phyloP scores from a whole-genome alignment of 108 stramenopile genomes.

The Phaeodactylum tricornutum region DNA sequence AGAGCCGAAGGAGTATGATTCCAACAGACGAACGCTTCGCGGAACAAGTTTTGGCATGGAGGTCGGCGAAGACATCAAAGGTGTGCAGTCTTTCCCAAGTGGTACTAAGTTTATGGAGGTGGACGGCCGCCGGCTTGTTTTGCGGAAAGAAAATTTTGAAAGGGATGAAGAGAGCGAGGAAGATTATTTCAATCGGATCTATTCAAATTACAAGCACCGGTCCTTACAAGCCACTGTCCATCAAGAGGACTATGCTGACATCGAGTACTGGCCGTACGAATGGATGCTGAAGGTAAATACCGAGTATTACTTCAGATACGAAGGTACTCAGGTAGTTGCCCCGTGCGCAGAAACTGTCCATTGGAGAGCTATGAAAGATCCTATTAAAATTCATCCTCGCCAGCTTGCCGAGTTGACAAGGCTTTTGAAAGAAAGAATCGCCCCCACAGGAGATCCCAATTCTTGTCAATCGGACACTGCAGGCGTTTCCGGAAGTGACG shows the following conservation, averaged over 20 bases:
- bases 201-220: constrained; percentile 6
- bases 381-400: constrained; percentile 32
- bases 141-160: constrained; percentile 6
- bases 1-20: no score
- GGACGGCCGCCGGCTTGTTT: background rate
- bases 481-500: constrained; percentile 13
- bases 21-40: no score
- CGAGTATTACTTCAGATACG: constrained; percentile 52
- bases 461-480: constrained; percentile 38
- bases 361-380: constrained; percentile 52
- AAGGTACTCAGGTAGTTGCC: constrained; percentile 37
- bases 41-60: no score
- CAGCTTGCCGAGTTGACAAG: constrained; percentile 40
- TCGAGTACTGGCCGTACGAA: constrained; percentile 23
- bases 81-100: constrained; percentile 2
- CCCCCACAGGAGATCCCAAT: no score
- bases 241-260: constrained; percentile 10
- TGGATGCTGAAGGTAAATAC: constrained; percentile 42
- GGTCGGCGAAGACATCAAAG: constrained; percentile 4
- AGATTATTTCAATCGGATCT: background rate
- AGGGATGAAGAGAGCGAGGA: background rate
- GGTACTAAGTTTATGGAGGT: background rate
- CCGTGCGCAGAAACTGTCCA: constrained; percentile 42
- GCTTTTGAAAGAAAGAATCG: constrained; percentile 25
- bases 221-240: background rate